Percentiles rank a stretch among this genome's conserved stretches.
These are phyloP conservation scores for Ballota nigra DNA, from an alignment of 257 asterid genomes.

Conservation along the genomic window DNA sequence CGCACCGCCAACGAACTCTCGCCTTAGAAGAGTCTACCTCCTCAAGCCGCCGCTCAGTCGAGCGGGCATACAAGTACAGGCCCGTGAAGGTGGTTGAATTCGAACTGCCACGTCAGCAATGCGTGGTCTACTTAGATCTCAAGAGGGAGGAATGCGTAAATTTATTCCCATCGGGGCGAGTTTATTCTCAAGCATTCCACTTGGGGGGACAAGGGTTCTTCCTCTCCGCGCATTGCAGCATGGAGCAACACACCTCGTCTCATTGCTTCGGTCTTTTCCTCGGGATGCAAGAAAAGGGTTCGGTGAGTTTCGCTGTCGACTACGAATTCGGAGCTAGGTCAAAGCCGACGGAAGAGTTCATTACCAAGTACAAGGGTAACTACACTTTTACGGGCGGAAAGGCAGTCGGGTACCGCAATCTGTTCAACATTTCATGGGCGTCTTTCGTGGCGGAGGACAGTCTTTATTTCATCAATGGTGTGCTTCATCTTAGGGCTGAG, in stretches of 20 bases:
- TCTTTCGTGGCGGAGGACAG: slow-evolving; percentile 80
- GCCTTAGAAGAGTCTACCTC: slow-evolving; percentile 57
- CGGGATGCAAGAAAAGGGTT: slow-evolving; percentile 92
- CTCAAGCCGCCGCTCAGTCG: slow-evolving; percentile 50
- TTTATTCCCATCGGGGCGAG: slow-evolving; percentile 73
- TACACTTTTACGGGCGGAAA: slow-evolving; percentile 83
- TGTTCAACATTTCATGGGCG: slow-evolving; percentile 71
- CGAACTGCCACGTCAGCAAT: slow-evolving; percentile 75
- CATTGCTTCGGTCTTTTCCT: slow-evolving; percentile 88
- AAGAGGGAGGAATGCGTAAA: slow-evolving; percentile 69
- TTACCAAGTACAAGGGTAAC: slow-evolving; percentile 79
- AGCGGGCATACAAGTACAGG: slow-evolving; percentile 75
- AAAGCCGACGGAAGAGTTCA: slow-evolving; percentile 67
- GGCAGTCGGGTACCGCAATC: slow-evolving; percentile 84
- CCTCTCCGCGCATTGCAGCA: slow-evolving; percentile 88
- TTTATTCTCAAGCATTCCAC: slow-evolving; percentile 90
- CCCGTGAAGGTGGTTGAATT: slow-evolving; percentile 87
- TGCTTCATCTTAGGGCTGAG: slow-evolving; percentile 82
- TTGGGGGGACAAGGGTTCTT: slow-evolving; percentile 95
- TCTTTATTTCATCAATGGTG: slow-evolving; percentile 59
- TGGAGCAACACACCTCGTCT: slow-evolving; percentile 82
- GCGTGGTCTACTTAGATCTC: slow-evolving; percentile 83
- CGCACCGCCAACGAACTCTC: slow-evolving; percentile 64
- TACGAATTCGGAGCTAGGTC: slow-evolving; percentile 83
- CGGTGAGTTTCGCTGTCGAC: slow-evolving; percentile 73